Percentiles rank a stretch among this genome's conserved stretches.
Evolutionary conservation across 495 filamentous ascomycete species (phyloP).

Genomic region (Staphylotrichum longicolle): DNA sequence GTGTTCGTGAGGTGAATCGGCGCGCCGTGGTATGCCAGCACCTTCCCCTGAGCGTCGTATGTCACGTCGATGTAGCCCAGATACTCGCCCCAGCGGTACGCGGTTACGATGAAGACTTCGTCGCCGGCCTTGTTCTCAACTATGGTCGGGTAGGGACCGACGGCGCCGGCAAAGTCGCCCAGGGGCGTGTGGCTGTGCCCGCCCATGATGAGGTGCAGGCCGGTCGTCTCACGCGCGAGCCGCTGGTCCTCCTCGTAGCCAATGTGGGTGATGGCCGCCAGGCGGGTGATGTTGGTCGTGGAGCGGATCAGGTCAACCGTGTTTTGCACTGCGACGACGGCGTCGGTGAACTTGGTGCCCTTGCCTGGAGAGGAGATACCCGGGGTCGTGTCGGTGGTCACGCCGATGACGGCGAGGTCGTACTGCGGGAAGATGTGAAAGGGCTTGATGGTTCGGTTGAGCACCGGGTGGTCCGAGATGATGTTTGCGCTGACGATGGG

Average conservation of each 20-base stretch:
- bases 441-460: conserved; percentile 55
- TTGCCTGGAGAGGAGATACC: conserved; percentile 51
- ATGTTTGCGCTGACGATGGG: conserved; percentile 58
- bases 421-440: conserved; percentile 57
- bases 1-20: conserved; percentile 57
- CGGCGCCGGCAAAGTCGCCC: conserved; percentile 48
- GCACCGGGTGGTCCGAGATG: conserved; percentile 45
- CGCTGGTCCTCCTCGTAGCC: conserved; percentile 56
- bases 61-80: conserved; percentile 59
- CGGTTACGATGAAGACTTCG: conserved; percentile 60
- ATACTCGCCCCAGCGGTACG: conserved; percentile 61
- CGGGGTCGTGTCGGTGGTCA: conserved; percentile 54
- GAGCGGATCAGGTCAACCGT: conserved; percentile 52
- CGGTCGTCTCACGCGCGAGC: conserved; percentile 49
- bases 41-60: conserved; percentile 50
- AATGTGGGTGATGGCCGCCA: conserved; percentile 59
- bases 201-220: conserved; percentile 57
- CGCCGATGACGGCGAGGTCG: conserved; percentile 55
- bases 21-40: conserved; percentile 54
- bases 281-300: conserved; percentile 50
- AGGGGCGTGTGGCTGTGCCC: conserved; percentile 60
- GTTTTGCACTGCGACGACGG: conserved; percentile 49
- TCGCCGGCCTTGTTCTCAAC: conserved; percentile 54
- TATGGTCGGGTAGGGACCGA: conserved; percentile 57
- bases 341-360: conserved; percentile 52